Base-by-base conservation (phyloP, 306 rosid genomes). In the Dicorynia guianensis region DNA sequence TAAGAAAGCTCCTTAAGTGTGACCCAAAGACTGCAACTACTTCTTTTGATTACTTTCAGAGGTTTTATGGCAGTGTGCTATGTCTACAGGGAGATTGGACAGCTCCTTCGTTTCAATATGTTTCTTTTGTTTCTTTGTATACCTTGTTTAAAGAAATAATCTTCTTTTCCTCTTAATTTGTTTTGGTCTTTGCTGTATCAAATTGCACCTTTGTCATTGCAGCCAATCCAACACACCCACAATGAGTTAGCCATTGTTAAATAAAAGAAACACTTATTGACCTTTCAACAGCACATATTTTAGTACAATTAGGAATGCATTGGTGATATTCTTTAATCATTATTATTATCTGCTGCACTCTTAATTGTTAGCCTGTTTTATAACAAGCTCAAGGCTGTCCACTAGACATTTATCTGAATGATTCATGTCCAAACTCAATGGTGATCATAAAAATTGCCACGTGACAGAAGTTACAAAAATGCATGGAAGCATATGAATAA, bases 401-500 rank as follows among this genome's bases (percentile, higher is more conserved):
- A 40, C 9, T 40, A 40, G 46, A 40, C 46, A 40, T 40, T 5
- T 10, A 40, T 40, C 46, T 40, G 9, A 40, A 40, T 40, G 46
- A 9, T 3, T 46, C 10, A 25, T 25, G 30, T 25, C 30, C 30
- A 59, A 30, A 15, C 38, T 53, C 58, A 64, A 53, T 34, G 8
- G 52, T 14, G 4, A 40, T n/a, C 40, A 13, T 5, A 4, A 63
- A 19, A 30, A 55, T 19, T 42, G 53, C 59, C 67, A 34, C 59
- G 49, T 47, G 30, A 52, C 36, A 8, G 58, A 57, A 36, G 69
- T 56, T 25, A 4, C 49, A 40, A 25, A 61, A 38, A 38, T 20
- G 43, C 43, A 67, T 52, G 35, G 53, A 35, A 69, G 57, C 60
- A 55, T 60, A 12, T 7, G 39, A 58, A 73, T 49, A 34, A 18